A percentile compares a stretch with the other conserved stretches of the same genome.
Evolutionary conservation across 345 rosid species (phyloP).

Genomic region (Eucalyptus cloeziana): DNA sequence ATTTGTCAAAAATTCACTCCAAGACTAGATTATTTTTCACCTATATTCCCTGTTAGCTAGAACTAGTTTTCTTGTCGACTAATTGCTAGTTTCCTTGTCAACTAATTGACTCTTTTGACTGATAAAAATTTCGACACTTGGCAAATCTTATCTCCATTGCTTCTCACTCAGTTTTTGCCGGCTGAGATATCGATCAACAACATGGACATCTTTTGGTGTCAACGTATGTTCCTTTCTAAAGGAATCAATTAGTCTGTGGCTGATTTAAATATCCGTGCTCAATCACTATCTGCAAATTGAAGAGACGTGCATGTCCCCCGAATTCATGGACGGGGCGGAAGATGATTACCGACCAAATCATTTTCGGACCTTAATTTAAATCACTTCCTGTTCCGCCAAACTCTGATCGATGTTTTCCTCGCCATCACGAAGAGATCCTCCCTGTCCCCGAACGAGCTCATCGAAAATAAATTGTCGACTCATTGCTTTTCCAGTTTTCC

Average conservation of each 20-base stretch:
- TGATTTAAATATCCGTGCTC: not conserved
- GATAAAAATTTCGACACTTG: fast-evolving
- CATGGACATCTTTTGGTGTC: not conserved
- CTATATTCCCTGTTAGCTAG: not conserved
- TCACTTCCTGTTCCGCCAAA: not conserved
- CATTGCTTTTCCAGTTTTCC: not conserved
- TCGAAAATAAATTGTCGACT: not conserved
- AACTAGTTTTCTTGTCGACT: not conserved
- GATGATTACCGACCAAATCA: not conserved
- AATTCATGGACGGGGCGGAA: not conserved
- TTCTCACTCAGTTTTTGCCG: not conserved
- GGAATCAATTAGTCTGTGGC: fast-evolving
- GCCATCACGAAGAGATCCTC: not conserved
- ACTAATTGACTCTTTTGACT: not conserved
- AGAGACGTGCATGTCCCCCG: not conserved
- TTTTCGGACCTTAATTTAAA: not conserved
- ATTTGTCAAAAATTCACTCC: not conserved
- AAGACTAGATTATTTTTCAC: not conserved
- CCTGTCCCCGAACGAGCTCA: not conserved
- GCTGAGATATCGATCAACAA: not conserved
- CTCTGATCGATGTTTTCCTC: not conserved
- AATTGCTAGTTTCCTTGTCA: not conserved
- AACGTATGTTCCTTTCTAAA: fast-evolving
- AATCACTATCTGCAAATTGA: not conserved
- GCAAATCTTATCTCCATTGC: not conserved